Evolutionary conservation across 441 rosid genomes (phyloP), one percentile per base, ranked within the genome.

Genomic region (Theobroma grandiflorum): DNA sequence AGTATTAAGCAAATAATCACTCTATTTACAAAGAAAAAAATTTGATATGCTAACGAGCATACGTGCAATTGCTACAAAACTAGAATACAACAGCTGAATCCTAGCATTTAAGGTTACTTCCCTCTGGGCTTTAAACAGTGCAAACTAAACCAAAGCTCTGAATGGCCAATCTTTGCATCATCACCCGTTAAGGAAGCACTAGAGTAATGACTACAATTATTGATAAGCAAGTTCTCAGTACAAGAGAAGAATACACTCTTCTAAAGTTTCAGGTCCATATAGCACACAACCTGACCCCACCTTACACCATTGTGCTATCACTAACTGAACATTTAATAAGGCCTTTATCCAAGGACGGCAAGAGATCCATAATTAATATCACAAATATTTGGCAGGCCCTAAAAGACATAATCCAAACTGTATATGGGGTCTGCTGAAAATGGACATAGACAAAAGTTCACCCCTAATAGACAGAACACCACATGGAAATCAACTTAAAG

Each of bases 51-150:
- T 4, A 69, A 45, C 38, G 11, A 47, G 55, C 73, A 22, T 7
- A 69, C 45, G 9, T 4, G 9, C 61, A 70, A 52, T 22, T 33
- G 62, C 75, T 33, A 50, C 61, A 69, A 69, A 22, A 22, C 57
- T 47, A 47, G 58, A 47, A 70, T 70, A 47, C 42, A 71, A 31
- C 72, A 2, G 72, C 55, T 43, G 43, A 43, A 43, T 68, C 37
- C 8, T 45, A 68, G 11, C 12, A 68, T 22, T 68, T 12, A 68
- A 68, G 16, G 26, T 42, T 52, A 52, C 57, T 52, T 67, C 72
- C 53, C 62, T 43, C 12, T 20, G 52, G 52, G 18, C 35, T 45
- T 45, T n/a, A 16, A 37, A 14, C 69, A 35, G 22, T 2, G 4
- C 43, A 64, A 64, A 64, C 20, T 37, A 15, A 37, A 37, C 9